Conservation (phyloP, 768 basidiomycete genomes). For the Kwoniella dendrophila region DNA sequence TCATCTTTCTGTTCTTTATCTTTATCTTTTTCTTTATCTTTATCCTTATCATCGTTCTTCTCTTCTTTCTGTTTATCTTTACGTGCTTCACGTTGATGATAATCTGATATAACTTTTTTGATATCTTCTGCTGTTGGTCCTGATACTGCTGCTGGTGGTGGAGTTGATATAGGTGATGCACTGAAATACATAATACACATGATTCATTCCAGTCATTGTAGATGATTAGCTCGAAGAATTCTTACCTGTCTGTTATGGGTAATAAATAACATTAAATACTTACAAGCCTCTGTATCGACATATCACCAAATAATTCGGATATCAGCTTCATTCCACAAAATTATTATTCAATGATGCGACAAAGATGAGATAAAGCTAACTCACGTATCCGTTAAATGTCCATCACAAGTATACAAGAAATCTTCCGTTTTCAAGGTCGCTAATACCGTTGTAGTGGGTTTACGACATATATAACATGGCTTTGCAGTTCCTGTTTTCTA, state of each 20-base stretch:
- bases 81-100: constrained; percentile 78
- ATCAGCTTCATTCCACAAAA: background rate
- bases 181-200: constrained; percentile 51
- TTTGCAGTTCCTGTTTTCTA: constrained; percentile 77
- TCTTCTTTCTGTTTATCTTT: constrained; percentile 48
- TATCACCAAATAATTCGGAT: background rate
- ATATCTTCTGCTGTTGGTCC: constrained; percentile 56
- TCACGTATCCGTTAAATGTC: constrained; percentile 76
- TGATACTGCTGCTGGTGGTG: constrained; percentile 56
- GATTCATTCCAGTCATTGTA: background rate
- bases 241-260: background rate
- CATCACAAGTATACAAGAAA: constrained; percentile 80
- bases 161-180: constrained; percentile 39
- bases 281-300: constrained; percentile 23
- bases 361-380: constrained; percentile 60
- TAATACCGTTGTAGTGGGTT: constrained; percentile 79
- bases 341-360: background rate
- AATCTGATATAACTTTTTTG: constrained; percentile 61
- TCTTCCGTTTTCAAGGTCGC: constrained; percentile 80
- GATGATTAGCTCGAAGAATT: background rate
- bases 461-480: constrained; percentile 66
- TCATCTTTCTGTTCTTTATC: constrained; percentile 39
- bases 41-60: constrained; percentile 20
- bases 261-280: background rate
- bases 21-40: constrained; percentile 42